Base-by-base conservation (phyloP, 371 early-diverging fungal species). In the Haplosporangium sp. region DNA sequence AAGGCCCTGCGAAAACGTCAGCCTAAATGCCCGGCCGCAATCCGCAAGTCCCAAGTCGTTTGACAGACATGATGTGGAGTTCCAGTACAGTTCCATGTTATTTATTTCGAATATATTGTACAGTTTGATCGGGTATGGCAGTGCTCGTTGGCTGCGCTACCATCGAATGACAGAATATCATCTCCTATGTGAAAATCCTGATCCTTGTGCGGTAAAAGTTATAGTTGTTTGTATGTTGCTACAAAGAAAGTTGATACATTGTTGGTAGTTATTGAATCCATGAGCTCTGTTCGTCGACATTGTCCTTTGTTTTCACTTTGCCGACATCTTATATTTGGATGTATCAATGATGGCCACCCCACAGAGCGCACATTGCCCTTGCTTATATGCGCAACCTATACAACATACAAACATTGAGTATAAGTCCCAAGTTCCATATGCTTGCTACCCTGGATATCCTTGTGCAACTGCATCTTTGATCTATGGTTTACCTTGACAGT, bases 341-440 rank as follows among this genome's bases (percentile, higher is more conserved):
- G 68, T 79, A 20, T 79, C 79, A 5, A 79, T 47, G 43, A 79
- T 79, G 5, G 62, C 65, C 6, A 72, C 73, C n/a, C 79, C 79
- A 20, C 79, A 79, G 12, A 79, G 21, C 3, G 79, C 79, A 48
- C 79, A 79, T n/a, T 71, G 79, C 36, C 79, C 79, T n/a, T 64
- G 64, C 16, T 77, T 77, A 51, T 77, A 77, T 4, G 79, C 79
- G 21, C 79, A 77, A 0, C 72, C 76, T 75, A 64, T 42, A 9
- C 47, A 37, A 6, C 29, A 13, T 29, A 46, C 20, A 45, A 46
- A 36, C n/a, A 62, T 37, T 21, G 47, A 6, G 47, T 38, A 42
- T 50, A n/a, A 29, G 13, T 16, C 12, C 3, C 29, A 29, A 29
- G 23, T 13, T 42, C 9, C 18, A 20, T 6, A 11, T 20, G 50